Evolutionary conservation across 768 basidiomycete genomes (phyloP).

Genomic region (Boletales sp.): DNA sequence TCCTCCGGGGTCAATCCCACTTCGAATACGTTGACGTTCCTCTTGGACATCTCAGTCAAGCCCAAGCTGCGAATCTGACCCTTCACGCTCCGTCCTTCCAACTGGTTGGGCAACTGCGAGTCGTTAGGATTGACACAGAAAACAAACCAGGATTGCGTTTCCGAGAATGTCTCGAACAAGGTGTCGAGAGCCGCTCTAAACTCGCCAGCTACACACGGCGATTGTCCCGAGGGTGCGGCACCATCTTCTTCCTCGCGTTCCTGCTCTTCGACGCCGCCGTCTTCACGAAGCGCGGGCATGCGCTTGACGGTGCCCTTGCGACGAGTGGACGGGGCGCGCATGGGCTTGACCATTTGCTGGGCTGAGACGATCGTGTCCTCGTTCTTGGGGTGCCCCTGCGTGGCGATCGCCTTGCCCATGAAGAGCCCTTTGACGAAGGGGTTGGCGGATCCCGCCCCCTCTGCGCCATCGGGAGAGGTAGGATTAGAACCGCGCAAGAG

Average conservation of each 20-base stretch:
- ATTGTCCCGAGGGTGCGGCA: constrained; percentile 29
- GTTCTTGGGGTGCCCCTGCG: constrained; percentile 85
- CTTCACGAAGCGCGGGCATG: constrained; percentile 34
- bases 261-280: constrained; percentile 34
- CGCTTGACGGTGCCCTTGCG: constrained; percentile 73
- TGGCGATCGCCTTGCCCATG: constrained; percentile 84
- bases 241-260: constrained; percentile 47
- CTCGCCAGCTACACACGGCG: constrained; percentile 83
- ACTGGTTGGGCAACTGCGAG: constrained; percentile 88
- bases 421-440: constrained; percentile 92
- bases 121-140: constrained; percentile 96
- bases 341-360: constrained; percentile 90
- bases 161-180: constrained; percentile 82
- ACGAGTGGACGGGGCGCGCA: constrained; percentile 88
- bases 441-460: constrained; percentile 78
- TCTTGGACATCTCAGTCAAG: constrained; percentile 69
- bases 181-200: constrained; percentile 83
- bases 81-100: constrained; percentile 89
- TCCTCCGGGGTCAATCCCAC: constrained; percentile 83
- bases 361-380: constrained; percentile 96
- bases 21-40: constrained; percentile 68
- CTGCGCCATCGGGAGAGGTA: constrained; percentile 42
- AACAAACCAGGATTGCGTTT: constrained; percentile 87
- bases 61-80: constrained; percentile 85
- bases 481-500: constrained; percentile 65